Percentiles rank a stretch among this genome's conserved stretches.
These are phyloP conservation scores for Dothidotthia symphoricarpi DNA, from an alignment of 2,329 filamentous ascomycete genomes.

Conservation along the genomic window DNA sequence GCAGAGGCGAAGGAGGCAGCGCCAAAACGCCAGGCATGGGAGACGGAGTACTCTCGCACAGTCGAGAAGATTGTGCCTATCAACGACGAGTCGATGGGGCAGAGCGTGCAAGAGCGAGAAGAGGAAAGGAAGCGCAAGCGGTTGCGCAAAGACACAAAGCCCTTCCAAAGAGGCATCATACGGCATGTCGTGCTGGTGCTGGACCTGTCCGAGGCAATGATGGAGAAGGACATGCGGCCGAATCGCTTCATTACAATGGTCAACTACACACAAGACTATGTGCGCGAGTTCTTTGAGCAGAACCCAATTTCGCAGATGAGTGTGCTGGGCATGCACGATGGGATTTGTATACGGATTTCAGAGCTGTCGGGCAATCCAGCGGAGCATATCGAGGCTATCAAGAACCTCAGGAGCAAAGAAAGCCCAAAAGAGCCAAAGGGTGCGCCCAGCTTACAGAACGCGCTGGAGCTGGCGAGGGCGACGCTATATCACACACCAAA, in stretches of 20 bases:
- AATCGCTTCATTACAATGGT: constrained; percentile 80
- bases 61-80: constrained; percentile 57
- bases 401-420: constrained; percentile 60
- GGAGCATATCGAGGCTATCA: constrained; percentile 78
- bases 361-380: constrained; percentile 89
- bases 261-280: constrained; percentile 81
- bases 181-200: constrained; percentile 89
- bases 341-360: constrained; percentile 78
- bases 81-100: constrained; percentile 71
- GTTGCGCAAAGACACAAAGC: constrained; percentile 88
- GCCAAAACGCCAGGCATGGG: constrained; percentile 51
- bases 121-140: constrained; percentile 80
- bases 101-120: constrained; percentile 67
- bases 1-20: constrained; percentile 19
- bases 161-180: constrained; percentile 93
- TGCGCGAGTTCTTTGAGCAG: constrained; percentile 94
- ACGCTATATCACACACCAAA: constrained; percentile 89
- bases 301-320: constrained; percentile 96
- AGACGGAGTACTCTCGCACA: constrained; percentile 45
- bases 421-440: constrained; percentile 59
- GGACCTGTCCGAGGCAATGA: constrained; percentile 91
- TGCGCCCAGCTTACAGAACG: constrained; percentile 73
- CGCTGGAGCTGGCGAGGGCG: constrained; percentile 89
- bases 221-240: constrained; percentile 89
- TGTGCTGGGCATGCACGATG: constrained; percentile 90